These are phyloP conservation scores for Fusarium albosuccineum DNA, from an alignment of 2,329 filamentous ascomycete species.

Conservation along the genomic window DNA sequence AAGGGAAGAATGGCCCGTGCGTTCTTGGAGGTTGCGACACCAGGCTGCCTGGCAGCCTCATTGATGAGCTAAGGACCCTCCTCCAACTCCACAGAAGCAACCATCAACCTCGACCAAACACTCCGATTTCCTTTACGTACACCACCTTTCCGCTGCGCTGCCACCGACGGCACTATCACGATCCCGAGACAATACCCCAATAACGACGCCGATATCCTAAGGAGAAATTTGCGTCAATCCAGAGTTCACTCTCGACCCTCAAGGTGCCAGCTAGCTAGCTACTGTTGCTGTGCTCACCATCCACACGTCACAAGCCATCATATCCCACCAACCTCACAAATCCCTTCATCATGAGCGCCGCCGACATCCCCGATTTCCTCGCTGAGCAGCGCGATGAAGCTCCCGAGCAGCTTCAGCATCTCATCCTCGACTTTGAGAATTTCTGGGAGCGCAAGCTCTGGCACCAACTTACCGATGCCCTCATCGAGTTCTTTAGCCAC, in stretches of 20 bases:
- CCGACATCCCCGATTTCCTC: conserved; percentile 92
- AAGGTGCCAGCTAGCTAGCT: conserved; percentile 42
- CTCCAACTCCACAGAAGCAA: conserved; percentile 41
- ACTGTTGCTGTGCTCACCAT: conserved; percentile 40
- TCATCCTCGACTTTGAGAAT: conserved; percentile 93
- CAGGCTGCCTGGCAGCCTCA: conserved; percentile 58
- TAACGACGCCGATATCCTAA: background rate
- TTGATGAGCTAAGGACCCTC: conserved; percentile 42
- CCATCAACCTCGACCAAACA: conserved; percentile 28
- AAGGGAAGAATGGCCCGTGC: conserved; percentile 40
- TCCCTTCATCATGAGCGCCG: conserved; percentile 76
- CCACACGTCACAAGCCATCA: conserved; percentile 24
- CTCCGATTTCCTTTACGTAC: conserved; percentile 7
- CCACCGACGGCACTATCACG: conserved; percentile 3
- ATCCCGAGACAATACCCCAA: background rate
- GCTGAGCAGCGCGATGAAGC: conserved; percentile 89
- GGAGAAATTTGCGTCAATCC: background rate
- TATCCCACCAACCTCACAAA: conserved; percentile 27
- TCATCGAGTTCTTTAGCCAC: conserved; percentile 89
- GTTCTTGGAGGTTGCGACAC: conserved; percentile 45
- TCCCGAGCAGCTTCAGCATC: conserved; percentile 87
- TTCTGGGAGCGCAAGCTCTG: conserved; percentile 99
- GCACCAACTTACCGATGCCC: conserved; percentile 95
- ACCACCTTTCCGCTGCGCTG: background rate
- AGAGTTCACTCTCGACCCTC: conserved; percentile 18